phyloP scores from a whole-genome alignment of 306 rosid genomes.

The Trifolium dubium region DNA sequence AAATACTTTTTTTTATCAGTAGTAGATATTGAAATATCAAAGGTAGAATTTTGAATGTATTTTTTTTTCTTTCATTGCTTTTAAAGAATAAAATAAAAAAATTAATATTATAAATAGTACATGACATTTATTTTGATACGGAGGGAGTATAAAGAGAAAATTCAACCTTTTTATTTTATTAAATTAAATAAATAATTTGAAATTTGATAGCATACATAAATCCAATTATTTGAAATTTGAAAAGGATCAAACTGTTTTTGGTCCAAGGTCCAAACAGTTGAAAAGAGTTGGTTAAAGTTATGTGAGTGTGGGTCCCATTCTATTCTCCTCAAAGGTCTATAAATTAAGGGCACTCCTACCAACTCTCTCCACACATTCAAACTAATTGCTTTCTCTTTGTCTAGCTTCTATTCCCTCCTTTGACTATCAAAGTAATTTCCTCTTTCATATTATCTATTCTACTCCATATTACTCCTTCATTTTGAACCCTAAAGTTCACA shows the following conservation, averaged over 20 bases:
- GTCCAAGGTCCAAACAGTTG: conserved; percentile 49
- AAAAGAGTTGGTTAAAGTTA: conserved; percentile 42
- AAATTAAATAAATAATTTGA: too few species aligned
- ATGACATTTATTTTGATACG: too few species aligned
- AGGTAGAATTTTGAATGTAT: too few species aligned
- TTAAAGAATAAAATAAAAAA: too few species aligned
- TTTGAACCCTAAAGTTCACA: background rate
- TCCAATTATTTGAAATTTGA: background rate
- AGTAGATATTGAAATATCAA: too few species aligned
- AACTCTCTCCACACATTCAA: conserved; percentile 48
- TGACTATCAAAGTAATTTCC: conserved; percentile 50
- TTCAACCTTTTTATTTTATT: too few species aligned
- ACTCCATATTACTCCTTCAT: conserved; percentile 12
- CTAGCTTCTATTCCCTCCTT: background rate
- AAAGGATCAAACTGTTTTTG: conserved; percentile 34
- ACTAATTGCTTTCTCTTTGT: conserved; percentile 21
- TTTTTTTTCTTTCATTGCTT: too few species aligned
- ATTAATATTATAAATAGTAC: too few species aligned
- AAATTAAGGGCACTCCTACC: conserved; percentile 46
- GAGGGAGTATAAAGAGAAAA: too few species aligned
- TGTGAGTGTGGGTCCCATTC: conserved; percentile 40
- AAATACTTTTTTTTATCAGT: too few species aligned
- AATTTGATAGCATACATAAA: too few species aligned
- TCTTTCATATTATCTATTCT: conserved; percentile 15
- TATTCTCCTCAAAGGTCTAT: conserved; percentile 46